Percentiles rank a stretch among this genome's conserved stretches.
Conservation (phyloP, 2,329 filamentous ascomycete genomes). For the Phaeophleospora eucalypticola region DNA sequence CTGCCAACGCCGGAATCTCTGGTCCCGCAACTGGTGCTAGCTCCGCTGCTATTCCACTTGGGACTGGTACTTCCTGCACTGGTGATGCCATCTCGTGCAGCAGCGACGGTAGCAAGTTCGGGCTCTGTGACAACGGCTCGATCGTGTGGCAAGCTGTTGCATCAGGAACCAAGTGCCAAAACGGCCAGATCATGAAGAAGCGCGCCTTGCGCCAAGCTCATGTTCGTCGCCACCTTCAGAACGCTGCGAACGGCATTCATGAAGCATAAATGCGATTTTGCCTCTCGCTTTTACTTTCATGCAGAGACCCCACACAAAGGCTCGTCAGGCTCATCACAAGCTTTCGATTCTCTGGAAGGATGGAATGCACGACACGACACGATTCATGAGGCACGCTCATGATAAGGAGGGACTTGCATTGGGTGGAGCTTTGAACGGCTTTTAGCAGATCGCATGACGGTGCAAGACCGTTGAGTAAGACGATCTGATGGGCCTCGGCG, state of each 20-base stretch:
- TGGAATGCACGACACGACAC: neutral
- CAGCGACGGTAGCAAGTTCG: slow-evolving; percentile 39
- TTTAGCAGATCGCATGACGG: neutral
- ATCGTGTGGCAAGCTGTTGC: slow-evolving; percentile 42
- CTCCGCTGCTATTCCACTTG: slow-evolving; percentile 10
- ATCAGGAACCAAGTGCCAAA: slow-evolving; percentile 42
- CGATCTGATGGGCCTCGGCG: no score
- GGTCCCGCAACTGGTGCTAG: slow-evolving; percentile 5
- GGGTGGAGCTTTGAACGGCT: neutral
- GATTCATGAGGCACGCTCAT: no score
- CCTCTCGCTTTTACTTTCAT: neutral
- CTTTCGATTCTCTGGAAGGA: neutral
- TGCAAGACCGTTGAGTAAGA: no score
- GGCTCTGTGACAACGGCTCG: slow-evolving; percentile 41
- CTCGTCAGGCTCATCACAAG: slow-evolving; percentile 3
- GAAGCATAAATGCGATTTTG: neutral
- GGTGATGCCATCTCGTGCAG: slow-evolving; percentile 21
- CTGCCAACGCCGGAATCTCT: slow-evolving; percentile 5
- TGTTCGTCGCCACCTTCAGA: slow-evolving; percentile 13
- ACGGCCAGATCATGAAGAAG: slow-evolving; percentile 34
- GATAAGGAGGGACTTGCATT: neutral
- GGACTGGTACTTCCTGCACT: slow-evolving; percentile 8
- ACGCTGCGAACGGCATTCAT: neutral
- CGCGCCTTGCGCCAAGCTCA: slow-evolving; percentile 7
- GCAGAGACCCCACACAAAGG: slow-evolving; percentile 2